Conservation (phyloP, 2,329 filamentous ascomycete genomes). For the Cucurbitaria berberidis region DNA sequence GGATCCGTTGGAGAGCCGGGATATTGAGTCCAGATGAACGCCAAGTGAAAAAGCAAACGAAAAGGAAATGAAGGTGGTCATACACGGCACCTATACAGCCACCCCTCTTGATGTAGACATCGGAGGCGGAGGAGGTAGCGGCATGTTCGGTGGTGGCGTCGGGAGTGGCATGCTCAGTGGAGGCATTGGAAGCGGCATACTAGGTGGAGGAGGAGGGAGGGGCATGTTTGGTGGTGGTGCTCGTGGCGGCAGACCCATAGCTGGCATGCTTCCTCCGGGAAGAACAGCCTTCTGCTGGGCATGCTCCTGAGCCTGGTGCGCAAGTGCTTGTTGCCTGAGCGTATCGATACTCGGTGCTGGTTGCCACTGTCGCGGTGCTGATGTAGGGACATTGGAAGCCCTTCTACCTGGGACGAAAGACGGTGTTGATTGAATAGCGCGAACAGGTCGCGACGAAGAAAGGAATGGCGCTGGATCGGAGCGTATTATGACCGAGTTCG, state of each 20-base stretch:
- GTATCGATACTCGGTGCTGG: conserved; percentile 28
- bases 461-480: conserved; percentile 53
- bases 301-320: conserved; percentile 11
- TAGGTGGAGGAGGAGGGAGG: conserved; percentile 49
- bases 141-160: conserved; percentile 34
- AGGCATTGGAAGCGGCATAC: conserved; percentile 19
- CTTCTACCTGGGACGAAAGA: conserved; percentile 38
- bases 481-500: conserved; percentile 54
- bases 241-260: conserved; percentile 52
- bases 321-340: conserved; percentile 32
- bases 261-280: conserved; percentile 46
- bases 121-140: conserved; percentile 14
- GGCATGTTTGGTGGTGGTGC: conserved; percentile 55
- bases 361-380: conserved; percentile 16
- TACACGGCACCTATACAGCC: conserved; percentile 7
- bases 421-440: conserved; percentile 38
- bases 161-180: conserved; percentile 28
- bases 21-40: neutral
- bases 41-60: neutral
- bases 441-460: conserved; percentile 42
- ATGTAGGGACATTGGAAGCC: conserved; percentile 23
- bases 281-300: conserved; percentile 23
- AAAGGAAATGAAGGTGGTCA: too few relatives aligned
- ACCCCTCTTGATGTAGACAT: neutral
- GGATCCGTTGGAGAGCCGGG: neutral